A percentile compares a stretch with the other conserved stretches of the same genome.
Conservation (phyloP, 169 alveolate genomes). For the Pseudocohnilembus persalinus region DNA sequence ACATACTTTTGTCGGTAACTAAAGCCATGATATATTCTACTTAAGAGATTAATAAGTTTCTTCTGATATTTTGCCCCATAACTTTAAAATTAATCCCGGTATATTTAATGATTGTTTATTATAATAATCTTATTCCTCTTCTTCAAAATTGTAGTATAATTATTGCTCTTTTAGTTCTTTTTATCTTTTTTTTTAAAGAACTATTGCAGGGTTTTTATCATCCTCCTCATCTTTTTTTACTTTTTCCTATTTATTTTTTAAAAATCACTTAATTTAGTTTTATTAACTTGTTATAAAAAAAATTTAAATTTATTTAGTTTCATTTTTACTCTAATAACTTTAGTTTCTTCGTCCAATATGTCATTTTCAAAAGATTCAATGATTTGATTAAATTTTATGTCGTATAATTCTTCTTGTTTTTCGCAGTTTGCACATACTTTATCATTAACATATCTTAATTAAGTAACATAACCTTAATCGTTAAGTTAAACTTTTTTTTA, state of each 20-base stretch:
- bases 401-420: background rate
- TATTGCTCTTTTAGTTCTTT: constrained; percentile 15
- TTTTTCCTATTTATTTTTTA: background rate
- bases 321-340: background rate
- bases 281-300: background rate
- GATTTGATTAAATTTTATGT: background rate
- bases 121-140: constrained; percentile 35
- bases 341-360: background rate
- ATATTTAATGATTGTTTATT: constrained; percentile 29
- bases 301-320: too few species aligned
- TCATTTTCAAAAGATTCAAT: background rate
- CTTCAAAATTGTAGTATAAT: constrained; percentile 14
- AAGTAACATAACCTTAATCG: too few species aligned
- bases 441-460: background rate
- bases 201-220: constrained; percentile 7
- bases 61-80: constrained; percentile 44
- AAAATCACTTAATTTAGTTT: background rate
- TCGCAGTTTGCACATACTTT: background rate
- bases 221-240: background rate
- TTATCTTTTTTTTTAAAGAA: constrained; percentile 6
- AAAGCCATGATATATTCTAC: constrained; percentile 40
- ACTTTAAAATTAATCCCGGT: constrained; percentile 45
- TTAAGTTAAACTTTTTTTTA: background rate
- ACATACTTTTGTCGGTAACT: constrained; percentile 50
- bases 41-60: constrained; percentile 41